Evolutionary conservation across 2,329 filamentous ascomycete genomes (phyloP), one percentile per base, ranked within the genome.

Genomic region (Biscogniauxia marginata): DNA sequence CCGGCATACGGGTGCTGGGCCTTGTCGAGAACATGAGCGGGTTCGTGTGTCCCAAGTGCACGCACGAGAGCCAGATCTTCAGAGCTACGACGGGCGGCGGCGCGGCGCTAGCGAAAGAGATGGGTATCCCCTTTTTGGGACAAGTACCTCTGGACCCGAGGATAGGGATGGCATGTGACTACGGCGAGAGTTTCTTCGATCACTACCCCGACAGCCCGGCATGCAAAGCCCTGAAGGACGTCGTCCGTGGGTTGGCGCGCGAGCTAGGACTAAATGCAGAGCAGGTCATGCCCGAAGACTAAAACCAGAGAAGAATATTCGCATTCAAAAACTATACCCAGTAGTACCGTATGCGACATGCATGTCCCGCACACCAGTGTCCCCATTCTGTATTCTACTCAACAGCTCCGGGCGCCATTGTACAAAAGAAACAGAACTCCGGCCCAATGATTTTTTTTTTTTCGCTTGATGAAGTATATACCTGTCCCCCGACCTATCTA

Each of bases 11-110:
- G 49, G 85, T 99, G 6, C 74, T 99, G 3, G 95, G 95, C 0
- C 79, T 99, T 44, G 95, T 96, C 16, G 95, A 99, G 79, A 99
- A 99, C 70, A 99, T 99, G 95, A 91, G 88, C 56, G 91, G 92
- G 3, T 99, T 98, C 66, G 93, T 99, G 52, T 99, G 95, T 70
- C 93, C 93, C 8, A 93, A 90, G 55, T 99, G 95, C 74, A 90
- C 85, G 53, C 86, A 92, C 63, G 79, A 86, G 71, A 88, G 82
- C 67, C 85, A 96, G 71, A 96, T 99, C 50, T 99, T 99, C 78
- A 83, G 86, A 65, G 87, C 95, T 9, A 96, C 90, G 8, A 99
- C 95, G 0, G 95, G 95, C 7, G 95, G 96, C 19, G 95, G 90
- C 2, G 81, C 81, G 54, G 85, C 84, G 45, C 74, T 99, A 62